Evolutionary conservation across 2,329 filamentous ascomycete genomes (phyloP).

Genomic region (Curvularia sp.): DNA sequence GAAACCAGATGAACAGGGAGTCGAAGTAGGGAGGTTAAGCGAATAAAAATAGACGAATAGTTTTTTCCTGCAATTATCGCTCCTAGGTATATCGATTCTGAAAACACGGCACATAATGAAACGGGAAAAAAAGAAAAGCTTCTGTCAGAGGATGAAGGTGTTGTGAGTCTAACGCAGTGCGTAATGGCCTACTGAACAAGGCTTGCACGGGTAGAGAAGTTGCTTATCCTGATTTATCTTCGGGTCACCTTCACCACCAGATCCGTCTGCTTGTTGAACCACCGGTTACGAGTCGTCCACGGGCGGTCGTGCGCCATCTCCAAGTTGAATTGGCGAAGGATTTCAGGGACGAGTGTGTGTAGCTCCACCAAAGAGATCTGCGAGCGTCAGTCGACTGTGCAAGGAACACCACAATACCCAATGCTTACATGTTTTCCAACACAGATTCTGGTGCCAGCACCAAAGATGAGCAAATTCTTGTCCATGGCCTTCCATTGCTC

Average conservation of each 20-base stretch:
- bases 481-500: constrained; percentile 29
- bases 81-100: too few species aligned
- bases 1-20: too few species aligned
- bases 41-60: too few species aligned
- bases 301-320: constrained; percentile 28
- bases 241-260: constrained; percentile 59
- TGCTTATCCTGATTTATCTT: background rate
- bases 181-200: background rate
- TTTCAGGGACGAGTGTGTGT: constrained; percentile 28
- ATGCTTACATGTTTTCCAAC: constrained; percentile 37
- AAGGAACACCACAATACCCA: background rate
- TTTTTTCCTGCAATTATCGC: too few species aligned
- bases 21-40: too few species aligned
- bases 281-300: constrained; percentile 27
- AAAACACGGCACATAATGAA: too few species aligned
- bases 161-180: background rate
- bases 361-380: constrained; percentile 27
- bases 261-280: constrained; percentile 24
- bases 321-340: constrained; percentile 27
- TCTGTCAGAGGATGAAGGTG: too few species aligned
- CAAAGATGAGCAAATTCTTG: constrained; percentile 48
- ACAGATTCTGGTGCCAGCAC: constrained; percentile 44
- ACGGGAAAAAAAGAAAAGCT: too few species aligned
- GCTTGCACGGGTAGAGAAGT: background rate
- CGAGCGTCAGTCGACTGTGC: constrained; percentile 20